Base-by-base conservation (phyloP, 768 basidiomycete species). In the Xerocomellus dryophilus region DNA sequence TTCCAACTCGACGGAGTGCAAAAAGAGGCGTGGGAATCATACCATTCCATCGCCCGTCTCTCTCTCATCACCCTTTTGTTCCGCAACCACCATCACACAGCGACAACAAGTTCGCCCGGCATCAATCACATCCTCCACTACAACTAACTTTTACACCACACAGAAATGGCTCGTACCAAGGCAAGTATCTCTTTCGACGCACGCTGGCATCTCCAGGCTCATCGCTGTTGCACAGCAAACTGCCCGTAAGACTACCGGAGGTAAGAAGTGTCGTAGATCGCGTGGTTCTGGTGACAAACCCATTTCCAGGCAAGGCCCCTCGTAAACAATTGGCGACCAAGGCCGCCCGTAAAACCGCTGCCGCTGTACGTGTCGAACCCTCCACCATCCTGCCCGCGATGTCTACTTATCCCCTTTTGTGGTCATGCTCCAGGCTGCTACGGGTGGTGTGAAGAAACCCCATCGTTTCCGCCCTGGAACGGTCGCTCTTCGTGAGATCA, bases 381-480 rank as follows among this genome's bases (percentile, higher is more conserved):
- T 38, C n/a, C 3, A 32, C 52, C 50, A 39, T 43, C 17, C 27
- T 29, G 23, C 36, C 43, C 23, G n/a, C 45, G 7, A 11, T 6
- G 1, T 21, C 29, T 35, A 55, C 57, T 60, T 31, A 63, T 50
- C 51, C 42, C 40, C 43, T 21, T 47, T 36, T 52, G 47, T 60
- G 34, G 15, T 56, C n/a, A 1, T 57, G 4, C 15, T 2, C 38
- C 50, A 85, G 82, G 81, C 89, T 53, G 83, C 89, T 53, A 88
- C 94, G 59, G 94, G 94, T 76, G 94, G 94, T 85, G 94, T 97
- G 67, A 98, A 98, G 95, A 99, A 98, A 82, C 96, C 95, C 56
- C 95, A 98, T 75, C 82, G 95, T 72, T 98, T 96, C 87, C 84
- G 90, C 69, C 90, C 90, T 64, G 90, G 96, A 80, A 99, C 96